Conservation (phyloP, 2,329 filamentous ascomycete genomes). For the Aspergillus texensis region DNA sequence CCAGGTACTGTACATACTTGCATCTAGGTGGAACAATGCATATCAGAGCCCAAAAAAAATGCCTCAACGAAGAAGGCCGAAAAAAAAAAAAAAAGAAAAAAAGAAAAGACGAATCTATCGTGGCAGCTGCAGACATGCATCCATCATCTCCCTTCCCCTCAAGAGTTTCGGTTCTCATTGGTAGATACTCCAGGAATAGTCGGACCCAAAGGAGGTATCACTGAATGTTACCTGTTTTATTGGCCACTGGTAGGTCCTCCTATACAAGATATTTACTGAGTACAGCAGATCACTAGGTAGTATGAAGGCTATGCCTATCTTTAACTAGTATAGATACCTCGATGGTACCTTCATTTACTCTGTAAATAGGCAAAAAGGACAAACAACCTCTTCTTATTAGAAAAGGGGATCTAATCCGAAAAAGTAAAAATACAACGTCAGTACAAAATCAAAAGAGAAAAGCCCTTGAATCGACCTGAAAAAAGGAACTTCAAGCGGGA, state of each 20-base stretch:
- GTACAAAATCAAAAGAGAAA: neutral
- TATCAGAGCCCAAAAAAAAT: constrained; percentile 6
- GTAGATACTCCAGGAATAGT: neutral
- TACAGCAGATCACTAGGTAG: neutral
- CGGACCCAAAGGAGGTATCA: neutral
- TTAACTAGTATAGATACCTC: neutral
- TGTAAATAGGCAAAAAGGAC: neutral
- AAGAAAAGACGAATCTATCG: neutral
- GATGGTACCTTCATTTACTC: no score
- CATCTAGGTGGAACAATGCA: constrained; percentile 8
- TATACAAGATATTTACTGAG: neutral
- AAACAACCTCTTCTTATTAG: neutral
- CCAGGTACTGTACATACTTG: neutral
- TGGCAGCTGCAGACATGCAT: constrained; percentile 9
- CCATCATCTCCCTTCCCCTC: neutral
- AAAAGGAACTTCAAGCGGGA: constrained; percentile 9
- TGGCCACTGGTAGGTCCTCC: neutral
- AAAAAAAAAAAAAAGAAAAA: no score
- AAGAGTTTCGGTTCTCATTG: neutral
- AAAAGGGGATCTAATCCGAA: neutral
- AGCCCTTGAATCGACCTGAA: neutral
- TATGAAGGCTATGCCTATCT: neutral
- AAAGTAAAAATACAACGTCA: neutral
- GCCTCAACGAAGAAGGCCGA: constrained; percentile 8
- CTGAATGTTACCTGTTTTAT: neutral